Evolutionary conservation across 495 filamentous ascomycete species (phyloP).

Genomic region (Penicillium coffeae): DNA sequence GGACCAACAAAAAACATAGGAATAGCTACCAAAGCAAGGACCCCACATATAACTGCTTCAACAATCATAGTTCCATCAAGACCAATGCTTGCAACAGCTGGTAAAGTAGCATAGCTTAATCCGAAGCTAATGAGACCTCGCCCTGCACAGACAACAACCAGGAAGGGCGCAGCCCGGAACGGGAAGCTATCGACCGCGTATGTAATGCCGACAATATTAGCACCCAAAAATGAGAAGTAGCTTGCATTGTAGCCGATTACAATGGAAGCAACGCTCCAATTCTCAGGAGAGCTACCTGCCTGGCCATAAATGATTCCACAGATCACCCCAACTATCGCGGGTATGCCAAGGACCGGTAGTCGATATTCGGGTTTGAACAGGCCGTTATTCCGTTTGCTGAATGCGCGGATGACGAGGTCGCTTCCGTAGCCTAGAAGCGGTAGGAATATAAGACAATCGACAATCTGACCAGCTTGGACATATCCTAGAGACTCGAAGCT

Average conservation of each 20-base stretch:
- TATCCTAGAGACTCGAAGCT: conserved; percentile 16
- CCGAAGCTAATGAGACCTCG: conserved; percentile 40
- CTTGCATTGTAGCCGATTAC: conserved; percentile 19
- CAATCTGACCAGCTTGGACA: conserved; percentile 25
- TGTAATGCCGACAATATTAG: conserved; percentile 22
- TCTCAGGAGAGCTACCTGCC: conserved; percentile 11
- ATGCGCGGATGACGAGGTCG: conserved; percentile 10
- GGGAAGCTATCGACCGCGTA: conserved; percentile 26
- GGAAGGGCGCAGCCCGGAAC: conserved; percentile 17
- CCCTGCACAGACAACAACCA: conserved; percentile 24
- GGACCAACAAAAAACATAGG: conserved; percentile 11
- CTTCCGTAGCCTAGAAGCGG: conserved; percentile 23
- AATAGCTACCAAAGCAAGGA: conserved; percentile 5
- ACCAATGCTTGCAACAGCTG: conserved; percentile 71
- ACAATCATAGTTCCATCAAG: conserved; percentile 48
- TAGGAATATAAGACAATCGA: conserved; percentile 19
- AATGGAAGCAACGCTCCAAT: conserved; percentile 16
- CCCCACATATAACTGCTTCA: conserved; percentile 10
- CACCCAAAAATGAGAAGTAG: conserved; percentile 23
- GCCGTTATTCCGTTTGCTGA: conserved; percentile 13
- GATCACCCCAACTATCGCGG: conserved; percentile 13
- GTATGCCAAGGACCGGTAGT: conserved; percentile 19
- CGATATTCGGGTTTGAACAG: conserved; percentile 21
- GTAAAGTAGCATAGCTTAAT: conserved; percentile 67
- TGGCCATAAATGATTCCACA: conserved; percentile 22